Base-by-base conservation (phyloP, 106 monocot genomes). In the Dendrobium chrysotoxum region DNA sequence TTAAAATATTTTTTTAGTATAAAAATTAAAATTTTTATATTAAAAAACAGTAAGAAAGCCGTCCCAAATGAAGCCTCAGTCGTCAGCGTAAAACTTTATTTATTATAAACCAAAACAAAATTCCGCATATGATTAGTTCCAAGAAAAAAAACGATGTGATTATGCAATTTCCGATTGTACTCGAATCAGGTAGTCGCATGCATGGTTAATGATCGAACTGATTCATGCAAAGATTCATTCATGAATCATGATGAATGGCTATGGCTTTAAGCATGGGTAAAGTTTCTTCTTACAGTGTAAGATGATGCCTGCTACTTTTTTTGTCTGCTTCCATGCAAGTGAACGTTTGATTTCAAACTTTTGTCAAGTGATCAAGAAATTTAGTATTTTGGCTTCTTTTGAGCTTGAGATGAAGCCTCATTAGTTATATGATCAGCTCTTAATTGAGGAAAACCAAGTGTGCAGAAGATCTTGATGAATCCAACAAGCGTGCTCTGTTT, bases 211-310 rank as follows among this genome's bases (percentile, higher is more conserved):
- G 13, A 50, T 15, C 50, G 15, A 50, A 50, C 1, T 50, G 13
- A 50, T 50, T 50, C 50, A 50, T 50, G 50, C 50, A 50, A 50
- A 50, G 50, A 50, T 35, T 35, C 35, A 35, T 50, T 50, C 50
- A 50, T 50, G 23, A 61, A 61, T 61, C 20, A 61, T 61, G 61
- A 61, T 11, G 61, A 61, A 61, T 61, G 61, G n/a, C 61, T 61
- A 61, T 61, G 61, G n/a, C 61, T 61, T 61, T 61, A 61, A 61
- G 61, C 61, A 61, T 61, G 61, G 25, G 61, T n/a, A 61, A 61
- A 61, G 61, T n/a, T 61, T 61, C 61, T 61, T 61, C 5, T 61
- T 23, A 1, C 61, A 23, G 4, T 23, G 20, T 61, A 61, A 61
- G 61, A 61, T 61, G 25, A 61, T 25, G 6, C 11, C 23, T 61